Base-by-base conservation (phyloP, 2,329 filamentous ascomycete species). In the Fusarium succisae region DNA sequence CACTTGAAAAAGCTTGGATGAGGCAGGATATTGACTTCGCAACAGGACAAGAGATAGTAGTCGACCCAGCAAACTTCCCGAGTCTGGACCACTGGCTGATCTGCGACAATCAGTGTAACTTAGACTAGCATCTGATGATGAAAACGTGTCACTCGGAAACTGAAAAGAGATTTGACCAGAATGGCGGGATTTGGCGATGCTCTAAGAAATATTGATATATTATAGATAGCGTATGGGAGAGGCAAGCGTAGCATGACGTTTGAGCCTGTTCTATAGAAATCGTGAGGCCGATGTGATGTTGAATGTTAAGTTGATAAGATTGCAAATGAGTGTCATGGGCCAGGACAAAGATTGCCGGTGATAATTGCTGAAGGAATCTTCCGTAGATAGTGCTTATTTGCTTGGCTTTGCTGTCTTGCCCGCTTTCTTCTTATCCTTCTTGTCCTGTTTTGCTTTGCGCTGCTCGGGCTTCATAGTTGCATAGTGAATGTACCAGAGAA, bases 391-490 rank as follows among this genome's bases (percentile, higher is more conserved):
- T 35, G 28, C 17, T 55, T 32, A 66, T 51, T 60, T 32, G 63
- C n/a, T 47, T 73, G 56, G 48, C 56, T 72, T 75, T 66, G 69
- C 73, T 59, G 64, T 64, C 37, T 70, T 76, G 41, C 78, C 80
- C 56, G 83, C 81, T 76, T 85, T 86, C 78, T 84, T 85, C 78
- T 84, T 85, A 41, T 77, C 76, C 64, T 84, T 82, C 57, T 82
- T 83, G 41, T 82, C 80, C 61, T 83, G 83, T 81, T 88, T 88
- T 77, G 86, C 86, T 80, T 87, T 88, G 79, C 83, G 87, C 80
- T 91, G 89, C 77, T 89, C 87, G 22, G 89, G 89, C 83, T 91
- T 91, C 82, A 89, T 71, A 26, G 89, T 91, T 66, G 88, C 88
- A 77, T 83, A 86, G 81, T 90, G 88, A 77, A 91, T 91, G 81